Base-by-base conservation (phyloP, 2,329 filamentous ascomycete species). In the Tolypocladium ovalisporum region DNA sequence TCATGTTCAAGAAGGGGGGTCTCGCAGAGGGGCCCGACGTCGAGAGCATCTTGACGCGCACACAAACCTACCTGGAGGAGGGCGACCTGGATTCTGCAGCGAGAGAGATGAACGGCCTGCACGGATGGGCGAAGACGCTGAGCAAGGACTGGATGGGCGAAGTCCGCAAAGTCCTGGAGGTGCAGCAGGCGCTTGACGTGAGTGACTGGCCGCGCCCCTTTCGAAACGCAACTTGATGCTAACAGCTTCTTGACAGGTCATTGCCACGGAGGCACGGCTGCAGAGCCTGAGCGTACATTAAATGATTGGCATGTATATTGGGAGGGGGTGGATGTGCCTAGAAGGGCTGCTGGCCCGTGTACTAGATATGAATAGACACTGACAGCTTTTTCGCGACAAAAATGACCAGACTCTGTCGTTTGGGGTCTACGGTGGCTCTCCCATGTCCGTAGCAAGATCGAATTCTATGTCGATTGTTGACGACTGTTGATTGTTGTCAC, bases 1-100 rank as follows among this genome's bases (percentile, higher is more conserved):
- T 97, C 55, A 85, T 97, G 76, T 97, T 99, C 83, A 91, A 90
- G 79, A 97, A 97, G 82, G 86, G 88, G 67, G 89, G 88, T 12
- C 79, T 94, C 52, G 88, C 90, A 0, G 85, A 85, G 29, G 91
- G 93, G 24, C 82, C 90, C 64, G 93, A 97, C 68, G 93, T 97
- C 27, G 94, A 99, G 79, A 95, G 91, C 67, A 87, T 97, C 59
- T 81, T 99, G 52, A 89, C 89, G 3, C 82, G 94, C 61, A 93
- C 94, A 1, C 92, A 99, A 75, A 91, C 86, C 9, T 82, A 90
- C 64, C 81, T 99, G 24, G 92, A 99, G 75, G 90, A 97, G 75
- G 94, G 94, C 27, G 87, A 97, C 68, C 75, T 99, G 57, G 94
- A 99, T 71, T 86, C 82, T 56, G 94, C 94, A 3, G 92, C 94